These are phyloP conservation scores for Zoysia matrella DNA, from an alignment of 202 grass and related monocot species.

Conservation along the genomic window DNA sequence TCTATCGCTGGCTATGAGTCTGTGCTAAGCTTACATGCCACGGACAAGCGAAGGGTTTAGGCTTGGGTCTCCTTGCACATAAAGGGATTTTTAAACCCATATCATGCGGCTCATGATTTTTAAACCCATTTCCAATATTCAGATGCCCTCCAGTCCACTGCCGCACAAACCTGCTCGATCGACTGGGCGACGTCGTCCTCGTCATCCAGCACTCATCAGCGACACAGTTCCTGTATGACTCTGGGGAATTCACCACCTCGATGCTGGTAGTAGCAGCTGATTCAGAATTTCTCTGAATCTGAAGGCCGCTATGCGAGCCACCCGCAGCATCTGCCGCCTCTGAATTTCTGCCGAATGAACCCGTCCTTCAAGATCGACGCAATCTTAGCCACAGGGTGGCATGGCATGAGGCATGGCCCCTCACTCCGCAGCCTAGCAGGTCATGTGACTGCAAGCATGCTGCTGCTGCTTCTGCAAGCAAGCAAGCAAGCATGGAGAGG, in stretches of 20 bases:
- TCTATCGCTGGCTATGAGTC: too few relatives aligned
- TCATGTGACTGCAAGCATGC: constrained; percentile 41
- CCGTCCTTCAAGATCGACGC: constrained; percentile 51
- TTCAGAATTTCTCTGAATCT: constrained; percentile 18
- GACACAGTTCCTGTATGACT: not conserved
- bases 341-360: constrained; percentile 19
- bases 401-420: not conserved
- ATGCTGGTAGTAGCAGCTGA: not conserved
- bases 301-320: constrained; percentile 21
- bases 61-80: too few relatives aligned
- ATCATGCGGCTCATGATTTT: too few relatives aligned
- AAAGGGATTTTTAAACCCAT: too few relatives aligned
- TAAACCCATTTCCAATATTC: not conserved
- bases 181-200: constrained; percentile 10
- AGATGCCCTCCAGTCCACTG: not conserved
- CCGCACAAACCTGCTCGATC: not conserved
- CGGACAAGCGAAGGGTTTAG: not conserved
- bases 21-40: not conserved
- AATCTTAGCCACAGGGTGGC: constrained; percentile 37
- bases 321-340: not conserved
- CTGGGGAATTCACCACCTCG: not conserved
- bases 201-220: not conserved
- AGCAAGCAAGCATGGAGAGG: not conserved
- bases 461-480: not conserved
- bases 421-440: not conserved